These are phyloP conservation scores for Botrytis elliptica DNA, from an alignment of 2,329 filamentous ascomycete genomes.

Conservation along the genomic window DNA sequence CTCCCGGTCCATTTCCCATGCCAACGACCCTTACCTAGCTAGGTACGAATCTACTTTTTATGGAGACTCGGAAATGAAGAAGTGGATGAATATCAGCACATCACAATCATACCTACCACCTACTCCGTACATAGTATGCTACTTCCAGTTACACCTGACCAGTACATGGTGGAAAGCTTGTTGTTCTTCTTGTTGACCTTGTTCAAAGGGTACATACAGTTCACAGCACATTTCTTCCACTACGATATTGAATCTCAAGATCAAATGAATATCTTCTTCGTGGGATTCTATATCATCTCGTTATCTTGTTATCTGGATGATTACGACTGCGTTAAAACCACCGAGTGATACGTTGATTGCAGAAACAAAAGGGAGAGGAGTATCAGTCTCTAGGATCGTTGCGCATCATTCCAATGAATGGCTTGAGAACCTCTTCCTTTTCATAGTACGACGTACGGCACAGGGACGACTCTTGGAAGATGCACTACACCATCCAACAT, in stretches of 20 bases:
- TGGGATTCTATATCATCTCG: not conserved
- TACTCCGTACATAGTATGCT: too few relatives aligned
- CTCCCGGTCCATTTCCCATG: not conserved
- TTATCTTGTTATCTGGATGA: not conserved
- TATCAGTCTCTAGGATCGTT: not conserved
- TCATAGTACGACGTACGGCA: not conserved
- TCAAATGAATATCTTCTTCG: not conserved
- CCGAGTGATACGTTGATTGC: not conserved
- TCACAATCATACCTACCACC: slow-evolving; percentile 1
- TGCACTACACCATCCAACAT: not conserved
- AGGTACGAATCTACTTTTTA: not conserved
- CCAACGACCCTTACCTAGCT: not conserved
- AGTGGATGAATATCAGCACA: slow-evolving; percentile 11
- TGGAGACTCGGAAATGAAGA: slow-evolving; percentile 15
- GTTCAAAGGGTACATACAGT: not conserved
- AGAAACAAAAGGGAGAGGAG: too few relatives aligned
- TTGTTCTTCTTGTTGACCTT: not conserved
- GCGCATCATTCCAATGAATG: not conserved
- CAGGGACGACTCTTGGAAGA: not conserved
- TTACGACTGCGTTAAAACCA: not conserved
- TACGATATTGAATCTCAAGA: not conserved
- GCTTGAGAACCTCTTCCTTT: not conserved
- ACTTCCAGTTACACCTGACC: not conserved
- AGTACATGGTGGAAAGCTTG: not conserved
- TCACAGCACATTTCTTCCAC: not conserved